Evolutionary conservation across 176 grass and related monocot species (phyloP).

Genomic region (Melocanna baccifera): DNA sequence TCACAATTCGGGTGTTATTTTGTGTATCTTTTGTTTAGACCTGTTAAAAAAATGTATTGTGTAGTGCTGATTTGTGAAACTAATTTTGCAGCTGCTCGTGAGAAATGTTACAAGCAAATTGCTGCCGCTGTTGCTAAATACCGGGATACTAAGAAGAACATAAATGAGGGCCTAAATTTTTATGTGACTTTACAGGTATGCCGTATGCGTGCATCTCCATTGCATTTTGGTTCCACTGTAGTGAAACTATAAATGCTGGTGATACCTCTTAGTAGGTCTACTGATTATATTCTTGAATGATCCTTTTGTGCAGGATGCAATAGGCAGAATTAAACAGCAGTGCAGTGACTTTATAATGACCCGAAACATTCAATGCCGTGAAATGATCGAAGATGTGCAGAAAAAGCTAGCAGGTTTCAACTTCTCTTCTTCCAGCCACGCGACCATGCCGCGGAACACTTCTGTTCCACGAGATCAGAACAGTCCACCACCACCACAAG

Average conservation of each 20-base stretch:
- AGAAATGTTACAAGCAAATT: constrained; percentile 93
- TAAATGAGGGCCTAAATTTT: constrained; percentile 90
- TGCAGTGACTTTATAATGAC: constrained; percentile 94
- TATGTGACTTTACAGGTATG: constrained; percentile 92
- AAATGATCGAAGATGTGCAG: constrained; percentile 98
- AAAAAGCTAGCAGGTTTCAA: constrained; percentile 84
- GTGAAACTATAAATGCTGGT: constrained; percentile 10
- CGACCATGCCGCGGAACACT: constrained; percentile 39
- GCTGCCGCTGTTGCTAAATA: constrained; percentile 90
- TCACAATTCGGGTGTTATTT: background rate
- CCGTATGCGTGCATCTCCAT: constrained; percentile 25
- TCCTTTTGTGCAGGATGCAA: constrained; percentile 72
- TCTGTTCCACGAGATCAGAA: constrained; percentile 54
- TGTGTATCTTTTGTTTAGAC: constrained; percentile 3
- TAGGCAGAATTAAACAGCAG: constrained; percentile 86
- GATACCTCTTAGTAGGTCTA: background rate
- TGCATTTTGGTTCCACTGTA: constrained; percentile 19
- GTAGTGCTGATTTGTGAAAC: constrained; percentile 19
- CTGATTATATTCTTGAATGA: constrained; percentile 1
- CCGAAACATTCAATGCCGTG: constrained; percentile 90
- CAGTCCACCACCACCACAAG: constrained; percentile 40
- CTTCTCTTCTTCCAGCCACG: constrained; percentile 56
- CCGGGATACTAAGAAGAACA: constrained; percentile 77
- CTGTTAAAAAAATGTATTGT: background rate
- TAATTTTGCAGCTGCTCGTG: constrained; percentile 71